These are phyloP conservation scores for Populus deltoides DNA, from an alignment of 345 rosid species.

Conservation along the genomic window DNA sequence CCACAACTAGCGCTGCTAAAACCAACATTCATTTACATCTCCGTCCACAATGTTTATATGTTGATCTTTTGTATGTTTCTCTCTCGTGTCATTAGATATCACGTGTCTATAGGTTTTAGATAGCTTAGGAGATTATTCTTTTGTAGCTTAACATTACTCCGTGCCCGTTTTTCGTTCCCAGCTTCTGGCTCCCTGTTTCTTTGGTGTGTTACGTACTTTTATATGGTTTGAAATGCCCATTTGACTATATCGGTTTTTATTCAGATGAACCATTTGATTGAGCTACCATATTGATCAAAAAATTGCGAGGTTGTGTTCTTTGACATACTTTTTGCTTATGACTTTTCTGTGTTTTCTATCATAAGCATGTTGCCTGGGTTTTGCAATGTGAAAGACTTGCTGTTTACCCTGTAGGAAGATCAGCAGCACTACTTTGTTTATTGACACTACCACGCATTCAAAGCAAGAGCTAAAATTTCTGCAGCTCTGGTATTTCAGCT, in stretches of 20 bases:
- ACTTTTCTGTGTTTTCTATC: neutral
- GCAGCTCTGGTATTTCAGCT: neutral
- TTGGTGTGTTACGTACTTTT: neutral
- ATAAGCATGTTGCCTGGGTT: neutral
- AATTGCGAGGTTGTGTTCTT: neutral
- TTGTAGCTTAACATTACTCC: neutral
- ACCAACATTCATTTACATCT: neutral
- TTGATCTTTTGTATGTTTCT: neutral
- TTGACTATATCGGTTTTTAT: neutral
- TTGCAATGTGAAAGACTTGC: neutral
- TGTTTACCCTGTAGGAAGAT: neutral
- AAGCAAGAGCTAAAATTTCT: neutral
- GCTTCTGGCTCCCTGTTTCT: neutral
- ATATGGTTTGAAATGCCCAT: neutral
- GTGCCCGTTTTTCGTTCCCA: neutral
- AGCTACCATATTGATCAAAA: neutral
- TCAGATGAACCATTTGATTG: neutral
- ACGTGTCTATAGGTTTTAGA: neutral
- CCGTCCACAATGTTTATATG: neutral
- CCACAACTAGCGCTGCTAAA: slow-evolving; percentile 1
- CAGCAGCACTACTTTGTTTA: neutral
- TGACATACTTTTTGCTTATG: neutral
- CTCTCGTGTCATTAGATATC: neutral
- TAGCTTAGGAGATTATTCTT: neutral
- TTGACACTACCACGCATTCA: neutral